Base-by-base conservation (phyloP, 805 yeast genomes). In the Nakazawaea holstii region DNA sequence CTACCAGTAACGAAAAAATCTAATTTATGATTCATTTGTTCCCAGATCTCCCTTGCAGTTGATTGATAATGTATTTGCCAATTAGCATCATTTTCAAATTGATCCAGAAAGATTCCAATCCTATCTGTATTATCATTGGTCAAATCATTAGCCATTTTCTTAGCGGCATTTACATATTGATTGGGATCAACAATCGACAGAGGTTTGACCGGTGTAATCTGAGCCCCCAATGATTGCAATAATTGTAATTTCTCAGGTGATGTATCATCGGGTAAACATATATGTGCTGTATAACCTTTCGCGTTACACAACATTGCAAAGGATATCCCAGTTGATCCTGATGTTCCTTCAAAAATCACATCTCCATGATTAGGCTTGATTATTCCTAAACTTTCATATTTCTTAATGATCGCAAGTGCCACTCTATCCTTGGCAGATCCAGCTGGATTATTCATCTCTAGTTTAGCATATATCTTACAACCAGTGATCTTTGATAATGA, bases 381-480 rank as follows among this genome's bases (percentile, higher is more conserved):
- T 6, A 69, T 59, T 0, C 94, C 94, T 40, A 57, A 43, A 5
- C 55, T 47, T 59, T 88, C 96, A 48, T 85, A 86, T 20, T 79
- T 78, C 48, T 78, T 69, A 14, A 92, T 84, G 39, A 92, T 84
- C 3, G 94, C 88, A 17, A 87, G 67, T 0, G 98, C 98, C 15
- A 94, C 96, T 39, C 99, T 70, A 61, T 92, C 99, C 56, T 92
- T 92, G 4, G 98, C 96, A 43, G 95, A 85, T 0, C 98, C 98
- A 1, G 92, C 99, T 0, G 98, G 97, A 58, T 92, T 94, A 52
- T 74, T 64, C 46, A 88, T 68, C 62, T 92, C 99, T 51, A 91
- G 61, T 59, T 92, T 92, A 33, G 96, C 98, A 61, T 80, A 87
- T 4, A 92, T 79, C 37, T 85, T 82, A 59, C 92, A 84, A 0